Evolutionary conservation across 202 grass and related monocot species (phyloP).

Genomic region (Digitaria exilis): DNA sequence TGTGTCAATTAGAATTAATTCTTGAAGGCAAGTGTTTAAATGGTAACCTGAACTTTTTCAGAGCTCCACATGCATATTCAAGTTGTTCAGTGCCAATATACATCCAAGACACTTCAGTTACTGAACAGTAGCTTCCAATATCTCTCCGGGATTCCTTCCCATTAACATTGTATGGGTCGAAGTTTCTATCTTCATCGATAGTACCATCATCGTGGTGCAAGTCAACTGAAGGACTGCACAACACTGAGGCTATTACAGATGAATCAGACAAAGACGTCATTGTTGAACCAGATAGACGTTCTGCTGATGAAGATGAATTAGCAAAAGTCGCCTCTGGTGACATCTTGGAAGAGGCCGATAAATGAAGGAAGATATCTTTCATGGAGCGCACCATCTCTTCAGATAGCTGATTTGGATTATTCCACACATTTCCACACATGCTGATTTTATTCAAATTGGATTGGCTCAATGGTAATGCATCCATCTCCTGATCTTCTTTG

Average conservation of each 20-base stretch:
- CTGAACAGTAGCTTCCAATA: conserved; percentile 75
- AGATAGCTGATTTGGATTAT: conserved; percentile 83
- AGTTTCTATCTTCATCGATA: conserved; percentile 44
- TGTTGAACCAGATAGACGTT: conserved; percentile 52
- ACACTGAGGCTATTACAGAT: conserved; percentile 54
- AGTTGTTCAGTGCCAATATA: conserved; percentile 85
- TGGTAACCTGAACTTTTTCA: conserved; percentile 85
- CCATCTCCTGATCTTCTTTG: conserved; percentile 33
- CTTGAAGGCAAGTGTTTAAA: conserved; percentile 23
- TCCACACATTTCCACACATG: conserved; percentile 51
- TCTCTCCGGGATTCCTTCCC: conserved; percentile 65
- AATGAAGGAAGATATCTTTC: conserved; percentile 86
- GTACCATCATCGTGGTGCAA: conserved; percentile 43
- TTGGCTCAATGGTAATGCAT: conserved; percentile 43
- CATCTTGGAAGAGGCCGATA: conserved; percentile 82
- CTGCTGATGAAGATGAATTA: conserved; percentile 67
- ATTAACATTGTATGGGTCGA: conserved; percentile 91
- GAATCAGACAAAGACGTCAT: conserved; percentile 73
- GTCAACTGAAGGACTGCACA: conserved; percentile 65
- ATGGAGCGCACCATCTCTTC: conserved; percentile 95
- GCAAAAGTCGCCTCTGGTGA: conserved; percentile 42
- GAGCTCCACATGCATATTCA: conserved; percentile 81
- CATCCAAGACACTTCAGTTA: conserved; percentile 90
- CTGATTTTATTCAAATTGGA: conserved; percentile 34
- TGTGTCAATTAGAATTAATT: conserved; percentile 8